Percentiles rank a stretch among this genome's conserved stretches.
Evolutionary conservation across 495 filamentous ascomycete species (phyloP).

Genomic region (Cenococcum geophilum): DNA sequence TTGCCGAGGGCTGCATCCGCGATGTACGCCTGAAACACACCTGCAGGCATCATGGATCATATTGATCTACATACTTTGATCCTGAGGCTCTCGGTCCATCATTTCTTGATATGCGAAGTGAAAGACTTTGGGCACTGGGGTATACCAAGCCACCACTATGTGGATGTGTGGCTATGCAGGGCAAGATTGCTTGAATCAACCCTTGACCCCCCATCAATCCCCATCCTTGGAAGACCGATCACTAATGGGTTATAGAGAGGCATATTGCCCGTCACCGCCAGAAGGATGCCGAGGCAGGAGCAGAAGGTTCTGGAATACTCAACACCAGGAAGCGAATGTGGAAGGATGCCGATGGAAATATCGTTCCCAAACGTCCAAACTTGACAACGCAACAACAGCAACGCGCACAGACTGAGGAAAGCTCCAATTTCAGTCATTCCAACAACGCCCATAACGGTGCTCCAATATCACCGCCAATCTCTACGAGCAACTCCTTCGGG

Average conservation of each 20-base stretch:
- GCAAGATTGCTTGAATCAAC: neutral
- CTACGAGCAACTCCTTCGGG: constrained; percentile 20
- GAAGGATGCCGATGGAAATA: constrained; percentile 51
- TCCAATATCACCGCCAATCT: constrained; percentile 30
- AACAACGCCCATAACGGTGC: constrained; percentile 8
- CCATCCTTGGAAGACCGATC: constrained; percentile 8
- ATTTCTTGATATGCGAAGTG: too few species aligned
- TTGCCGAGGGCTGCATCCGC: neutral
- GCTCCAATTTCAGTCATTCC: neutral
- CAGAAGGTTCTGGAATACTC: constrained; percentile 50
- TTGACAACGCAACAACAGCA: constrained; percentile 3
- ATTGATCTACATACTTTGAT: too few species aligned
- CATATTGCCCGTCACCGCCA: constrained; percentile 55
- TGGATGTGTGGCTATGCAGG: neutral
- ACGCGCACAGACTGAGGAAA: neutral
- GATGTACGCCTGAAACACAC: too few species aligned
- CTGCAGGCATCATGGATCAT: too few species aligned
- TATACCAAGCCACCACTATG: neutral
- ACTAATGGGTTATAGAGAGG: constrained; percentile 42
- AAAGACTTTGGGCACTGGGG: too few species aligned
- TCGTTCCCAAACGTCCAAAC: constrained; percentile 41
- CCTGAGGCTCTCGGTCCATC: too few species aligned
- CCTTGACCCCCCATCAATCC: neutral
- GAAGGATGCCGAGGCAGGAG: constrained; percentile 56
- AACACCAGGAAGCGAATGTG: constrained; percentile 58